Base-by-base conservation (phyloP, 1,284 basidiomycete species). In the Microbotryum lychnidis-dioicae region DNA sequence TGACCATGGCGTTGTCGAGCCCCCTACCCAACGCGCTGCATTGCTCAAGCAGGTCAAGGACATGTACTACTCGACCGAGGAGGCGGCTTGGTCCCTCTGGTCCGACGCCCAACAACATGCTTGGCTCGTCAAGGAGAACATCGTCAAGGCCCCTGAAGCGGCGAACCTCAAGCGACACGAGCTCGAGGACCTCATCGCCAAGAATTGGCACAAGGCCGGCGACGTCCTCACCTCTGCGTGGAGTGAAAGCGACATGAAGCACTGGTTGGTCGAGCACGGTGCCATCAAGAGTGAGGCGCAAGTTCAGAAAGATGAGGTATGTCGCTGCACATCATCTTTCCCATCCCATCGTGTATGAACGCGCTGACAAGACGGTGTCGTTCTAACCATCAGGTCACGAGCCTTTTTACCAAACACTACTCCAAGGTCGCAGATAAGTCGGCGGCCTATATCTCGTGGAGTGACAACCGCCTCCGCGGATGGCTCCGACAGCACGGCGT, bases 201-300 rank as follows among this genome's bases (percentile, higher is more conserved):
- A 87, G 68, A 87, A 91, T 77, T 94, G 91, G 75, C 66, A 77
- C 47, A 80, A 82, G 47, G 83, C 84, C 7, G 79, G 83, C 67
- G 84, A 87, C 62, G 87, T 83, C 18, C 69, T 87, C 57, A 87
- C 84, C 80, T 74, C 75, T 27, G 79, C 84, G 1, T 96, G 91
- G 91, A 80, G 80, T 55, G 89, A 94, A 70, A 83, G 80, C 50
- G 84, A 87, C 67, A 82, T 93, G 69, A 82, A 81, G 52, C 75
- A 80, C 9, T 96, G 87, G 85, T 83, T 96, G 53, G 79, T 87
- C 62, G 80, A 87, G 47, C 80, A 89, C 70, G 85, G 84, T 10
- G 84, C 87, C 74, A 73, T 91, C 70, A 84, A 83, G 69, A 80
- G 77, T 45, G 84, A 87, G 67, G 81, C 80, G 10, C 77, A 86